Percentiles rank a stretch among this genome's conserved stretches.
Conservation (phyloP, 305 asterid genomes). For the Fraxinus xanthoxyloides region DNA sequence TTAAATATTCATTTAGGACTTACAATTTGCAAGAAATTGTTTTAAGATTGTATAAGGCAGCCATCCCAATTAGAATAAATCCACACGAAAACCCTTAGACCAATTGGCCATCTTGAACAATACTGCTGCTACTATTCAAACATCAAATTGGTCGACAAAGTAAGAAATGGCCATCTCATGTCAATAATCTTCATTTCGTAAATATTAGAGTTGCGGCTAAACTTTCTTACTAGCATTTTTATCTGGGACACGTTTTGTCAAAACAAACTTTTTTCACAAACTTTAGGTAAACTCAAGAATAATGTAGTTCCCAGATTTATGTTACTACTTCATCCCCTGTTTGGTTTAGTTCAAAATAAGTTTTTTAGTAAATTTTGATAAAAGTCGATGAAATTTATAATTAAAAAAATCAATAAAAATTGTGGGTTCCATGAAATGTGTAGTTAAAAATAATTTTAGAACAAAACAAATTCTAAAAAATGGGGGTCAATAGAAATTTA, state of each 20-base stretch:
- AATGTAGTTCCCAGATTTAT: not conserved
- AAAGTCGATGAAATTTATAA: not conserved
- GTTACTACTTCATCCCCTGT: not conserved
- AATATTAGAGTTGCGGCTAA: not conserved
- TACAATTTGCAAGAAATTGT: not conserved
- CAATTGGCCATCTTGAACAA: not conserved
- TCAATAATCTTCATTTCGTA: too few relatives aligned
- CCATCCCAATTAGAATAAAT: not conserved
- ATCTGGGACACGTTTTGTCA: not conserved
- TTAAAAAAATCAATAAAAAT: too few relatives aligned
- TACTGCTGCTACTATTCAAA: not conserved
- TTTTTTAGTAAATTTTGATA: too few relatives aligned
- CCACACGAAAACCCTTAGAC: not conserved
- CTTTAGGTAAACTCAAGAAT: not conserved
- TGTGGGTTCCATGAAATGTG: too few relatives aligned
- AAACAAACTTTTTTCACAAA: too few relatives aligned
- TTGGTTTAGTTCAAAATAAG: not conserved
- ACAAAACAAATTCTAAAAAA: not conserved
- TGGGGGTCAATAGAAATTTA: not conserved
- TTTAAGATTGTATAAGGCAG: not conserved
- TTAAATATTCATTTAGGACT: not conserved
- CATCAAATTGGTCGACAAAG: not conserved
- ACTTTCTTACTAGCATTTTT: not conserved
- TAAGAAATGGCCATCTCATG: not conserved
- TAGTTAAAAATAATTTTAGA: too few relatives aligned